These are phyloP conservation scores for Paracamarosporium sp. DNA, from an alignment of 2,329 filamentous ascomycete species.

Conservation along the genomic window DNA sequence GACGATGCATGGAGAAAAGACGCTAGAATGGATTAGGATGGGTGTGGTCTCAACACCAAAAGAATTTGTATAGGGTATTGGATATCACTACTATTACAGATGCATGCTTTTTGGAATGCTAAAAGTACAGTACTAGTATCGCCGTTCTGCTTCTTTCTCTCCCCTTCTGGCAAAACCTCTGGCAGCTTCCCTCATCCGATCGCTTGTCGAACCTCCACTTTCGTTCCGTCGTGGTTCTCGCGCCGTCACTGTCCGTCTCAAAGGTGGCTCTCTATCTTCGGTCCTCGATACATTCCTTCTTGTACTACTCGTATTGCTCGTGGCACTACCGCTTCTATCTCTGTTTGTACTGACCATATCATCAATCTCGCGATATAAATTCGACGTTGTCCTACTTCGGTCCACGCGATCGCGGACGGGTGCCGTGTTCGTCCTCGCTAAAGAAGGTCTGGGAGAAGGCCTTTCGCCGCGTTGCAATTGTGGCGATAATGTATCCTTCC, in stretches of 20 bases:
- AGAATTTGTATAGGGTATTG: neutral
- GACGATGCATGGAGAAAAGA: neutral
- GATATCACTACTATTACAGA: neutral
- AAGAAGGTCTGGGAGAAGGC: constrained; percentile 9
- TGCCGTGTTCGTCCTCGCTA: constrained; percentile 13
- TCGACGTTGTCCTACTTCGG: constrained; percentile 31
- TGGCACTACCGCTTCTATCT: constrained; percentile 6
- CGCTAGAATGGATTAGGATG: neutral
- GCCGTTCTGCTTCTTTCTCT: neutral
- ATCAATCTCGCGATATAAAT: constrained; percentile 36
- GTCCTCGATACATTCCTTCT: neutral
- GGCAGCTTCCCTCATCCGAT: neutral
- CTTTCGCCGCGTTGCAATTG: neutral
- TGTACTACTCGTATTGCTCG: neutral
- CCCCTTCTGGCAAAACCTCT: neutral
- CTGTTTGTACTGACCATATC: constrained; percentile 26
- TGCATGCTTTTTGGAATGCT: too few species aligned
- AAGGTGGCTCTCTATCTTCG: constrained; percentile 13
- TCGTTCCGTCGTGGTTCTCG: constrained; percentile 2
- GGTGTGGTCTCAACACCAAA: neutral
- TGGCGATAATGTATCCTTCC: neutral
- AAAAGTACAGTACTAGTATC: neutral
- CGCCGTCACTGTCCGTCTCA: constrained; percentile 14
- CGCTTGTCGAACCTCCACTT: neutral
- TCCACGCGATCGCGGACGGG: constrained; percentile 1